phyloP scores from a whole-genome alignment of 2,329 filamentous ascomycete genomes.

The Ceratocystis albifundus region DNA sequence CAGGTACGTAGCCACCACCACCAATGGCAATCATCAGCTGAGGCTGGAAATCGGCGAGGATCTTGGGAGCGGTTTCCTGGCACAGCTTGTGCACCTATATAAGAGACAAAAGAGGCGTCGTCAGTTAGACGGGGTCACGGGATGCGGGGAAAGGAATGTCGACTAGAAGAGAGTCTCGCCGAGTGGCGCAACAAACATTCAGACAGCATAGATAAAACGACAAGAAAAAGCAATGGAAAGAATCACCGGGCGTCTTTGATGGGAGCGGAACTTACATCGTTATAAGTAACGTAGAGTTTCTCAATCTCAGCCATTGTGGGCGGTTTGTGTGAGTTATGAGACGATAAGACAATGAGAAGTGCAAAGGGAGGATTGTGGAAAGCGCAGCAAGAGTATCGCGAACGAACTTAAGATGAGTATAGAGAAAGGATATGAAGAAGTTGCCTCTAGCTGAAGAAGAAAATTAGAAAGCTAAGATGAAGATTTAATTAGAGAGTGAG shows the following conservation, averaged over 20 bases:
- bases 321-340: conserved; percentile 15
- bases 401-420: not conserved
- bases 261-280: conserved; percentile 55
- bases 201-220: not conserved
- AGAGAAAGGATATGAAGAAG: not conserved
- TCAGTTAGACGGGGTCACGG: conserved; percentile 4
- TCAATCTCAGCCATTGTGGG: conserved; percentile 67
- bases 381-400: not conserved
- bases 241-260: not conserved
- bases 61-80: conserved; percentile 67
- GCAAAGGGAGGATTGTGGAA: not conserved
- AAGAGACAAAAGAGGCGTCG: conserved; percentile 15
- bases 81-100: conserved; percentile 90
- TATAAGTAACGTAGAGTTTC: conserved; percentile 85
- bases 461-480: conserved; percentile 4
- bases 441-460: not conserved
- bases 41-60: conserved; percentile 76
- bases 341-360: conserved; percentile 12
- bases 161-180: not conserved
- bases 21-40: conserved; percentile 98
- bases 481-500: not conserved
- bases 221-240: not conserved
- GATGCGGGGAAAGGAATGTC: not conserved
- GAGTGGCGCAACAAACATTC: not conserved
- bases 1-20: conserved; percentile 92